phyloP scores from a whole-genome alignment of 2,329 filamentous ascomycete species.

The Penicillium sumatraense region DNA sequence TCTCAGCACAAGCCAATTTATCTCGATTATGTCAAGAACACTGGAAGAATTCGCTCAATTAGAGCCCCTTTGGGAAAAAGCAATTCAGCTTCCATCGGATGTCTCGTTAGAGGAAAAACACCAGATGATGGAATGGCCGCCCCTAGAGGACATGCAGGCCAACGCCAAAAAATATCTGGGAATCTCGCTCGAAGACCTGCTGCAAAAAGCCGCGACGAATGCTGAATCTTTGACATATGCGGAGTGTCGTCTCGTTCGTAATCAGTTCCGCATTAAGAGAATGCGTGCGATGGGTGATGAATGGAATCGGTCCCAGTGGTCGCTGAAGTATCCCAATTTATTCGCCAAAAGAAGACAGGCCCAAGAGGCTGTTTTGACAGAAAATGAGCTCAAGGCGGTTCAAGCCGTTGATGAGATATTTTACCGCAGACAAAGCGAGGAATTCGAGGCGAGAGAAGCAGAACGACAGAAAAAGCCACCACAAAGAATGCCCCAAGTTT shows the following conservation, averaged over 20 bases:
- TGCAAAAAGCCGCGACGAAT: constrained; percentile 10
- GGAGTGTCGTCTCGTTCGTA: constrained; percentile 4
- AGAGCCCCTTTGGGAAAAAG: constrained; percentile 18
- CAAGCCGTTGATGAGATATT: background rate
- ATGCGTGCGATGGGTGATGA: background rate
- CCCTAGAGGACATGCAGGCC: constrained; percentile 12
- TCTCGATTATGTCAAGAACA: constrained; percentile 1
- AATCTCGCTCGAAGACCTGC: constrained; percentile 5
- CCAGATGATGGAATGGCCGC: constrained; percentile 15
- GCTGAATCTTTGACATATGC: constrained; percentile 9
- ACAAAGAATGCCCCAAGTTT: background rate
- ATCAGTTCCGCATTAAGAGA: constrained; percentile 10
- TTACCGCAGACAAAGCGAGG: background rate
- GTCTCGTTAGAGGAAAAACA: constrained; percentile 17
- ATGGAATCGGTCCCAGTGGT: background rate
- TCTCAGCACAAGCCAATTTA: background rate
- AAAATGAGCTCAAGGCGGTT: background rate
- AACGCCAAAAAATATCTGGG: constrained; percentile 4
- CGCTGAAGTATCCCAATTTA: background rate
- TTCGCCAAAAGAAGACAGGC: background rate
- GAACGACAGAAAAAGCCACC: background rate
- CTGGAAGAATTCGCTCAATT: constrained; percentile 11
- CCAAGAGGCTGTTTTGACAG: background rate
- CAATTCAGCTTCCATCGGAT: constrained; percentile 10
- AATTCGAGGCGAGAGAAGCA: background rate